Percentiles rank a stretch among this genome's conserved stretches.
phyloP scores from a whole-genome alignment of 306 rosid species.

The Malus sylvestris region DNA sequence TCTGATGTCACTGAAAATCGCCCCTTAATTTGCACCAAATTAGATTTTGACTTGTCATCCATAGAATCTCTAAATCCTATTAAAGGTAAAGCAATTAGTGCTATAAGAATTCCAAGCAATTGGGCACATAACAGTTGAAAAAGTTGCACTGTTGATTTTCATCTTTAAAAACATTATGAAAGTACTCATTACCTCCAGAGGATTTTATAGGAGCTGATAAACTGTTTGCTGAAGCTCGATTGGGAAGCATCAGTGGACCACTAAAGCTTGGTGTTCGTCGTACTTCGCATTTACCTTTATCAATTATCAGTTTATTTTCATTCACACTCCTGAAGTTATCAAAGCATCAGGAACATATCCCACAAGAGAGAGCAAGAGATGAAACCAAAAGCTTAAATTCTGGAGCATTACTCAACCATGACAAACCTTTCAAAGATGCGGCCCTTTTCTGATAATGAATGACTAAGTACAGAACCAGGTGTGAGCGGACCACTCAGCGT shows the following conservation, averaged over 20 bases:
- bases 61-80: constrained; percentile 87
- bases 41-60: constrained; percentile 91
- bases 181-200: constrained; percentile 76
- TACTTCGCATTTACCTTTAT: constrained; percentile 50
- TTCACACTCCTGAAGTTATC: constrained; percentile 56
- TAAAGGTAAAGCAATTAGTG: constrained; percentile 21
- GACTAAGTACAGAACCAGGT: constrained; percentile 63
- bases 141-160: constrained; percentile 1
- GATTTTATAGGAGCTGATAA: constrained; percentile 96
- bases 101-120: constrained; percentile 7
- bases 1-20: constrained; percentile 97
- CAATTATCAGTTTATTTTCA: constrained; percentile 44
- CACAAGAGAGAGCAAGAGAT: neutral
- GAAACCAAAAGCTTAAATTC: neutral
- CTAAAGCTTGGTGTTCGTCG: constrained; percentile 87
- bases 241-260: constrained; percentile 98
- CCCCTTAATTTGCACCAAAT: constrained; percentile 94
- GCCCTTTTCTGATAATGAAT: constrained; percentile 60
- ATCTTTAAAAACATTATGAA: constrained; percentile 5
- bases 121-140: constrained; percentile 2
- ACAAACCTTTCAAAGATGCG: constrained; percentile 51
- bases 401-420: neutral
- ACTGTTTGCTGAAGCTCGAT: constrained; percentile 98
- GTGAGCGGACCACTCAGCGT: constrained; percentile 80
- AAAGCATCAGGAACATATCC: constrained; percentile 8